phyloP scores from a whole-genome alignment of 257 asterid species.

The Coffea canephora region DNA sequence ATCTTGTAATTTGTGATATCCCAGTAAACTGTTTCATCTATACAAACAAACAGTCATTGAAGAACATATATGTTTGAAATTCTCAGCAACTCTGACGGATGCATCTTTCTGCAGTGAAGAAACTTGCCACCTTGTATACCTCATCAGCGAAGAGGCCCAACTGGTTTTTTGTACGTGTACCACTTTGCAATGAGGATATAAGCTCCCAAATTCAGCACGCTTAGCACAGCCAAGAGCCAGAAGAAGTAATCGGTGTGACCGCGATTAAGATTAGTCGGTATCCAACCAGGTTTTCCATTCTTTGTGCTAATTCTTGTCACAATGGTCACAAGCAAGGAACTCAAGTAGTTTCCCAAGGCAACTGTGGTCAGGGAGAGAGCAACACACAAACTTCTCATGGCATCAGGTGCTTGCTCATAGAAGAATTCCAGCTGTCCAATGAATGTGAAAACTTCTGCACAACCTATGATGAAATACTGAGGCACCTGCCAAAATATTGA shows the following conservation, averaged over 20 bases:
- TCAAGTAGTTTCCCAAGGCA: slow-evolving; percentile 60
- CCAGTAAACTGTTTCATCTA: background rate
- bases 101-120: background rate
- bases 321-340: slow-evolving; percentile 52
- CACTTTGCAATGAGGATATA: slow-evolving; percentile 45
- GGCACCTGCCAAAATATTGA: slow-evolving; percentile 77
- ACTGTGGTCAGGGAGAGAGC: slow-evolving; percentile 58
- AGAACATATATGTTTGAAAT: background rate
- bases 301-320: slow-evolving; percentile 43
- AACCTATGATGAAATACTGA: slow-evolving; percentile 65
- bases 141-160: slow-evolving; percentile 37
- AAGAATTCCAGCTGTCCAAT: slow-evolving; percentile 74
- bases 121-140: background rate
- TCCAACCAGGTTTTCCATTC: slow-evolving; percentile 60
- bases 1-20: background rate
- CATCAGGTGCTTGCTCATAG: slow-evolving; percentile 78
- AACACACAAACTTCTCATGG: slow-evolving; percentile 61
- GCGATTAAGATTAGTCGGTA: slow-evolving; percentile 53
- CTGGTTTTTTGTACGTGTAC: slow-evolving; percentile 54
- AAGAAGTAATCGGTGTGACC: slow-evolving; percentile 62
- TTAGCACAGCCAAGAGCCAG: slow-evolving; percentile 50
- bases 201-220: slow-evolving; percentile 51
- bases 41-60: slow-evolving; percentile 2
- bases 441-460: slow-evolving; percentile 73
- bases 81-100: background rate